Percentiles rank a stretch among this genome's conserved stretches.
Conservation (phyloP, 139 green algal species). For the Mychonastes homosphaera region DNA sequence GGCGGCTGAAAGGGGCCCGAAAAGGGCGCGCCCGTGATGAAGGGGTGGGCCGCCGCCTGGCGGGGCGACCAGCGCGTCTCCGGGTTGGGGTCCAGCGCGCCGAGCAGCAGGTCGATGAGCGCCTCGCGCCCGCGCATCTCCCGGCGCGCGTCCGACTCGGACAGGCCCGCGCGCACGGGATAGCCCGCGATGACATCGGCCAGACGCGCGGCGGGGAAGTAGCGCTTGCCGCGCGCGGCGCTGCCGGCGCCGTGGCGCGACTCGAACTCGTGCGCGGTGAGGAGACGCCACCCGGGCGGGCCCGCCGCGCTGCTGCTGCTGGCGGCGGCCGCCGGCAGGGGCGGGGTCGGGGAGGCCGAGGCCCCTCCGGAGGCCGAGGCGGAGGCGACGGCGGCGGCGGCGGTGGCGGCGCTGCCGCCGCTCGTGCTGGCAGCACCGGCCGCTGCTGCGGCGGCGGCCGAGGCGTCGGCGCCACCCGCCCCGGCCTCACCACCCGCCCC, state of each 20-base stretch:
- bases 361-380: neutral
- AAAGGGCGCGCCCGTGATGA: constrained; percentile 72
- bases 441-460: neutral
- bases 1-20: constrained; percentile 56
- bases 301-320: neutral
- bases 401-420: neutral
- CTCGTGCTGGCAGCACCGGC: neutral
- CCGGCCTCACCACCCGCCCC: neutral
- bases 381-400: neutral
- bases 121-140: constrained; percentile 41
- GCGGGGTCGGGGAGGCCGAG: neutral
- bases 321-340: neutral
- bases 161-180: constrained; percentile 35
- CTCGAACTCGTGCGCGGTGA: constrained; percentile 15
- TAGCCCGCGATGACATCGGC: constrained; percentile 73
- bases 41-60: constrained; percentile 79
- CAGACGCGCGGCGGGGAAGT: constrained; percentile 72
- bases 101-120: constrained; percentile 75
- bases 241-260: constrained; percentile 11
- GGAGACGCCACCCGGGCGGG: constrained; percentile 9
- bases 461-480: neutral
- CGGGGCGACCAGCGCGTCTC: constrained; percentile 52
- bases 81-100: constrained; percentile 66
- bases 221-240: constrained; percentile 68
- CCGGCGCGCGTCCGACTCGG: constrained; percentile 35